Evolutionary conservation across 257 asterid genomes (phyloP).

Genomic region (Scutellaria barbata): DNA sequence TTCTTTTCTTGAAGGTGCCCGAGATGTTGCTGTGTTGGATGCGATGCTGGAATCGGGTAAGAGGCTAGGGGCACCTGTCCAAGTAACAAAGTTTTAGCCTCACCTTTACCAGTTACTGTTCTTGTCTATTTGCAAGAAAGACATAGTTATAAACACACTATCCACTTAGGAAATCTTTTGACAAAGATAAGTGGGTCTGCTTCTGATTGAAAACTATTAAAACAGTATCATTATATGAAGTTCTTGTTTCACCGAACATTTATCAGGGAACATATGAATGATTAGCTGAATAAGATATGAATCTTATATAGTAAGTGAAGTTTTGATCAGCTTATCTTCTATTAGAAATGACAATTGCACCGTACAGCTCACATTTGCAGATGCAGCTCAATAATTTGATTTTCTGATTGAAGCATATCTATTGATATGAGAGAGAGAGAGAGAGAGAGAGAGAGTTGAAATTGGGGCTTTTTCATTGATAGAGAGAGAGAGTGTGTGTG

Average conservation of each 20-base stretch:
- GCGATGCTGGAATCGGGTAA: conserved; percentile 95
- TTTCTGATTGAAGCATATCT: too few relatives aligned
- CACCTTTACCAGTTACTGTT: conserved; percentile 22
- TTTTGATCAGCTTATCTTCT: background rate
- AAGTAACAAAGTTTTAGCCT: conserved; percentile 62
- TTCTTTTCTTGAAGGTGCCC: conserved; percentile 76
- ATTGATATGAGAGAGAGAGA: too few relatives aligned
- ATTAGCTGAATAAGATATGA: conserved; percentile 12
- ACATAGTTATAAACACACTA: too few relatives aligned
- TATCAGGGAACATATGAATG: background rate
- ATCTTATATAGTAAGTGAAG: background rate
- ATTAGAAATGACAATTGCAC: background rate
- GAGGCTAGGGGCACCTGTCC: conserved; percentile 63
- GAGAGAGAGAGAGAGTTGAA: too few relatives aligned
- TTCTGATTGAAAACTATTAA: background rate
- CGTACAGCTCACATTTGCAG: background rate
- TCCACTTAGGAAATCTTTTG: background rate
- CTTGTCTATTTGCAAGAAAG: conserved; percentile 17
- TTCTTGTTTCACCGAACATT: background rate
- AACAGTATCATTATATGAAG: conserved; percentile 9
- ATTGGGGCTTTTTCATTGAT: too few relatives aligned
- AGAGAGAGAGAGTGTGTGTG: too few relatives aligned
- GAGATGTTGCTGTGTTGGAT: conserved; percentile 83
- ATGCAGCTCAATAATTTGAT: too few relatives aligned
- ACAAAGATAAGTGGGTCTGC: background rate